Conservation (phyloP, 2,329 filamentous ascomycete genomes). For the Phialophora macrospora region DNA sequence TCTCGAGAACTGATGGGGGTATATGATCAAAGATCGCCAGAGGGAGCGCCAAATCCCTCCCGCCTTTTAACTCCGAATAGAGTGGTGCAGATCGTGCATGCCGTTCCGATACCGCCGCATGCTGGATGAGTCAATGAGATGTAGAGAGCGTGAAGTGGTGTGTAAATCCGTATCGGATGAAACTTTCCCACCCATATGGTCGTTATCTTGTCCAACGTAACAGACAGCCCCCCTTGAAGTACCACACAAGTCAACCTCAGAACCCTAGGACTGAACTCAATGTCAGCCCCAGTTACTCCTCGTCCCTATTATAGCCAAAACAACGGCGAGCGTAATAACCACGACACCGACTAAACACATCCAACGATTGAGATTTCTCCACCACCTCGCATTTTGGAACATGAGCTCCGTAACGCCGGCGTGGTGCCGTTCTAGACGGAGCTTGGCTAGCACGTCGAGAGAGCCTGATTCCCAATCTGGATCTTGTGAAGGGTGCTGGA, state of each 20-base stretch:
- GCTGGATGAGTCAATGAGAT: not conserved
- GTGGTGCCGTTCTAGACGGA: conserved; percentile 43
- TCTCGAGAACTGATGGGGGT: not conserved
- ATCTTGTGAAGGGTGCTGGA: conserved; percentile 5
- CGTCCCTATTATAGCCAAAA: conserved; percentile 42
- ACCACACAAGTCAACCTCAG: not conserved
- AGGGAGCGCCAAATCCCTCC: not conserved
- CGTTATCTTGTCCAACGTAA: not conserved
- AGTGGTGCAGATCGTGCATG: not conserved
- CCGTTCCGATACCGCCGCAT: not conserved
- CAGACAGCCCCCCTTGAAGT: too few relatives aligned
- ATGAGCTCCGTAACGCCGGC: conserved; percentile 54
- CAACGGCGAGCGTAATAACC: conserved; percentile 57
- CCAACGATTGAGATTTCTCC: conserved; percentile 66
- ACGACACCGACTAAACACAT: conserved; percentile 63
- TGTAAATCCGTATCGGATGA: not conserved
- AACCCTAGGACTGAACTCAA: not conserved
- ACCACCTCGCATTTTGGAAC: conserved; percentile 67
- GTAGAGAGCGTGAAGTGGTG: not conserved
- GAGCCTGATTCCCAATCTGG: conserved; percentile 31
- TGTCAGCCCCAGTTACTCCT: conserved; percentile 23
- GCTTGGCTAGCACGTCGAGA: conserved; percentile 48
- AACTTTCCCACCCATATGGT: not conserved
- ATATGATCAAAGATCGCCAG: not conserved
- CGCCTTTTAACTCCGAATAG: not conserved